phyloP scores from a whole-genome alignment of 805 yeast genomes.

The Monosporozyma siamensis region DNA sequence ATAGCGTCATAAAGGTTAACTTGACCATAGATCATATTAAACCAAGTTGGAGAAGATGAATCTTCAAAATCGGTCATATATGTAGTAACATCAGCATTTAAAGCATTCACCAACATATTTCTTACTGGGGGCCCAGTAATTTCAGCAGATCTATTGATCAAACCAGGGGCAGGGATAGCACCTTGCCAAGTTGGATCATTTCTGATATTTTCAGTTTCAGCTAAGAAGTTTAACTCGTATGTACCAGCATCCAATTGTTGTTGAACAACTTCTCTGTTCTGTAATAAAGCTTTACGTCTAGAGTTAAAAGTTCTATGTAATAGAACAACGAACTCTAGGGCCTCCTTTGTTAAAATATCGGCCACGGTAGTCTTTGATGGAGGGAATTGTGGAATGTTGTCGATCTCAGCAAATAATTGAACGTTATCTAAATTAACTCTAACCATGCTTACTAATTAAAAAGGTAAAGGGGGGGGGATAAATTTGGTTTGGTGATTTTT shows the following conservation, averaged over 20 bases:
- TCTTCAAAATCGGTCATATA: conserved; percentile 85
- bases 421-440: conserved; percentile 28
- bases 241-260: conserved; percentile 50
- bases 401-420: conserved; percentile 29
- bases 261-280: conserved; percentile 55
- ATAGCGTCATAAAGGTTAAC: conserved; percentile 69
- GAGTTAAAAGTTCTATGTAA: conserved; percentile 64
- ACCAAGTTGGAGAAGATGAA: conserved; percentile 82
- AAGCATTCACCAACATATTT: conserved; percentile 74
- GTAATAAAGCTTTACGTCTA: conserved; percentile 48
- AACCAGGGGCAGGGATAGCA: conserved; percentile 60
- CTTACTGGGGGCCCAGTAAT: conserved; percentile 82
- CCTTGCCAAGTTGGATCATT: conserved; percentile 72
- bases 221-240: conserved; percentile 47
- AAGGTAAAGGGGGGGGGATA: too few relatives aligned
- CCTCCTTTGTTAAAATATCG: conserved; percentile 33
- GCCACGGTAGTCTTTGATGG: conserved; percentile 34
- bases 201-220: conserved; percentile 62
- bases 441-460: conserved; percentile 16
- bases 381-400: conserved; percentile 20
- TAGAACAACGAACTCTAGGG: conserved; percentile 60
- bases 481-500: too few relatives aligned
- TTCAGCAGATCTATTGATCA: conserved; percentile 67
- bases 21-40: conserved; percentile 70
- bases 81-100: conserved; percentile 69